Base-by-base conservation (phyloP, 345 rosid genomes). In the Lepidium didymum region DNA sequence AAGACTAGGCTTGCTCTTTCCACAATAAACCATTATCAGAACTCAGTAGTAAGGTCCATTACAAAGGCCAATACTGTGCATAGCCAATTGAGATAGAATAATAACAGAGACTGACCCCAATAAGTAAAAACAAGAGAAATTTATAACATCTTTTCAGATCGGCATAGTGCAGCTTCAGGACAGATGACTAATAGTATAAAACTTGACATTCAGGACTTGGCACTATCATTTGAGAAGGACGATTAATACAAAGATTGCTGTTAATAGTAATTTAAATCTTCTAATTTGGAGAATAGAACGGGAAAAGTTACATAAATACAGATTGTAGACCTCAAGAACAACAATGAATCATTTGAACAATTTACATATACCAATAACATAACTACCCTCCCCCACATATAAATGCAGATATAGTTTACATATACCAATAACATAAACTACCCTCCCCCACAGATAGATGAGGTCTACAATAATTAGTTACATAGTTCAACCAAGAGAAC, bases 1-100 rank as follows among this genome's bases (percentile, higher is more conserved):
- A 64, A 84, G 83, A 64, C 83, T 85, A 78, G 78, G 80, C 96
- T 29, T 92, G 98, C 83, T 76, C 77, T 77, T 65, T 34, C 65
- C 74, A 68, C 43, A 41, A 31, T 40, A 68, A 54, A 53, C 63
- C 44, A 68, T 34, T 33, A 23, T 56, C 25, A 45, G 56, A 14
- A 67, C 56, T 42, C 53, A 54, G 41, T 14, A 25, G 21, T 33
- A 25, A 70, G 47, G 21, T 62, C 56, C 31, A 35, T 53, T 0
- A 60, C 34, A 61, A 62, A 62, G 34, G 34, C 31, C 13, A 19
- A 18, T 1, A 18, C 33, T 29, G 33, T 29, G 33, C 52, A 53
- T 51, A 55, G 49, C 57, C 58, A 56, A 4, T 46, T 3, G 43
- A n/a, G 47, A 19, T 21, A 7, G 41, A 50, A 40, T 10, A 55